Evolutionary conservation across 208 protist species (phyloP), one percentile per base, ranked within the genome.

Genomic region (Trypanosoma congolense): DNA sequence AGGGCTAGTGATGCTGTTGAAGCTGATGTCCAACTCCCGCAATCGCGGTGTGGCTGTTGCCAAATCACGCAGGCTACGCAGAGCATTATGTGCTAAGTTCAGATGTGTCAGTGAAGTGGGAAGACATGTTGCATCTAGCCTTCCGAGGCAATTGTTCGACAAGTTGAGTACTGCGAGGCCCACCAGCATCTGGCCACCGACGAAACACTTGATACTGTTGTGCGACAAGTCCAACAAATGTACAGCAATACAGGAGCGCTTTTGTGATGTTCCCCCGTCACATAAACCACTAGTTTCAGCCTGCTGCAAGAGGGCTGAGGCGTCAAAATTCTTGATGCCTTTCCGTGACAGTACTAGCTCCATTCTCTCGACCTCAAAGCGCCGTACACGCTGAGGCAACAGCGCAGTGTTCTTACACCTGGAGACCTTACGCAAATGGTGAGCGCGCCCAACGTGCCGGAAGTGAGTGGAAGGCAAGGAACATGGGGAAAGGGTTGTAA

Each of bases 251-350:
- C 48, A 55, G 14, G 25, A 33, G 28, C 55, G 50, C 12, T 31
- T 21, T n/a, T 51, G 53, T 43, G 61, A 14, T 28, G 36, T 52
- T 47, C 44, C 71, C 25, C 57, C 47, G 12, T 44, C 46, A 29
- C 41, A n/a, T 30, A 40, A 24, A 49, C 51, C 31, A 0, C 43
- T 57, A 6, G 73, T 60, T 18, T 46, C 26, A n/a, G 49, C 28
- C 25, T 67, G 64, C 42, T 57, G 59, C 8, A 61, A 43, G 28
- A 79, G 54, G 14, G 44, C 58, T 8, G 75, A 65, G 0, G 76
- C 80, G 51, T 92, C 85, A 58, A 92, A 89, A 42, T 61, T 68
- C 38, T 80, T 73, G 33, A 92, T 73, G 2, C 81, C 81, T 35
- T 74, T 76, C 18, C 78, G 75, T 14, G 71, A 77, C 56, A 92